Evolutionary conservation across 225 moss, liverwort and hornwort genomes (phyloP), one percentile per base, ranked within the genome.

Genomic region (Marchantia polymorpha): DNA sequence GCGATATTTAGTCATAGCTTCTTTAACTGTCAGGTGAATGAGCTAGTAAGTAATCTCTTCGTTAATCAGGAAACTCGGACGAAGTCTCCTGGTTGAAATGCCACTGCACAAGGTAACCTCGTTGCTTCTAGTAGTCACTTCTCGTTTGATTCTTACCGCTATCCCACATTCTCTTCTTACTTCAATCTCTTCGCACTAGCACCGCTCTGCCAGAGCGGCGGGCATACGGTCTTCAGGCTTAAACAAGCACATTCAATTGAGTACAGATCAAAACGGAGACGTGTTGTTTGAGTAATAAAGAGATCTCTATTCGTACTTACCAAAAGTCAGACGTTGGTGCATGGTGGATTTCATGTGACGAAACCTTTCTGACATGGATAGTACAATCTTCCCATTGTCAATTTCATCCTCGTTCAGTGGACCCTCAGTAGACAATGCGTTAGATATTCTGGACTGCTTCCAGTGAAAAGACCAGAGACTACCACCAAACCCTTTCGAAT

Each of bases 301-400:
- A 20, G 22, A 63, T 73, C 22, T 23, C 31, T 50, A 0, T 49
- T 46, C 49, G 22, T 27, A 1, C 48, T 47, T 84, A 88, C 97
- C 97, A 85, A 97, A 97, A 70, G 92, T 92, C 74, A 97, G 94
- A 26, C 97, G 91, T 77, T 92, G 91, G 69, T 89, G 86, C 80
- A 97, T 81, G 47, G 94, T 87, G 7, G 93, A 93, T 64, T 93
- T 93, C 97, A 97, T 97, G 74, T 90, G 88, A 48, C 94, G 89
- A 64, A 93, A 97, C 89, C 93, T 90, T 78, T 97, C 97, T 26
- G 97, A 97, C 81, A 88, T 97, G 11, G 97, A 97, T 81, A 92
- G 83, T 50, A 90, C 90, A 26, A 77, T 78, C 74, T 89, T 94
- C 47, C 71, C 88, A 76, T 26, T 72, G 29, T 84, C 82, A 67